Evolutionary conservation across 2,329 filamentous ascomycete genomes (phyloP), one percentile per base, ranked within the genome.

Genomic region (Byssoonygena ceratinophila): DNA sequence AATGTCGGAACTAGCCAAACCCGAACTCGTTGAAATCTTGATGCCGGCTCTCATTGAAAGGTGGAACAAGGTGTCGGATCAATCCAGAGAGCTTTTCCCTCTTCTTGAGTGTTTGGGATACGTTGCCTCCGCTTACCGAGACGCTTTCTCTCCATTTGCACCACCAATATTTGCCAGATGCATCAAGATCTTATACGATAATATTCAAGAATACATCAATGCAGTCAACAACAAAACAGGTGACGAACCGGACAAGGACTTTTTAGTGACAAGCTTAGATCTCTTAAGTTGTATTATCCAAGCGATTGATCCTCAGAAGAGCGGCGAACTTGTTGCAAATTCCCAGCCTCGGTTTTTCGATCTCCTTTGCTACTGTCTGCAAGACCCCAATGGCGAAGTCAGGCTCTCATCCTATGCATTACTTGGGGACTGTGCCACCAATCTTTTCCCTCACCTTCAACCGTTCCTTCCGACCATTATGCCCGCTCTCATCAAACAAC

Each of bases 101-200:
- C 74, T 98, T 45, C 76, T 97, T n/a, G 92, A 97, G 68, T 98
- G 92, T 64, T 78, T 98, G 40, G 94, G 92, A 0, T 98, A 95
- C 64, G 85, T 98, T 39, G 86, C 90, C 46, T 84, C 87, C 62
- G 88, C 92, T 2, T 81, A 98, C 39, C 85, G 86, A 29, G 78
- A 84, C 59, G 76, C 79, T 0, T 98, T 98, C 64, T 78, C 87
- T 3, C 87, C 86, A 4, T 98, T 90, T 64, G 87, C 92, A 0
- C 76, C 81, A 54, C 84, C 88, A 4, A 88, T 98, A 51, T 98
- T 97, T 72, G 74, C 77, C 51, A 81, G 92, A 58, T 97, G 91
- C 66, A 83, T 91, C 64, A 84, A 83, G 68, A 90, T 98, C 61
- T 92, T 98, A 60, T 89, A 94, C 65, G 79, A 84, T 61, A 97